phyloP scores from a whole-genome alignment of 2,329 filamentous ascomycete genomes.

The Endocalyx cinctus region DNA sequence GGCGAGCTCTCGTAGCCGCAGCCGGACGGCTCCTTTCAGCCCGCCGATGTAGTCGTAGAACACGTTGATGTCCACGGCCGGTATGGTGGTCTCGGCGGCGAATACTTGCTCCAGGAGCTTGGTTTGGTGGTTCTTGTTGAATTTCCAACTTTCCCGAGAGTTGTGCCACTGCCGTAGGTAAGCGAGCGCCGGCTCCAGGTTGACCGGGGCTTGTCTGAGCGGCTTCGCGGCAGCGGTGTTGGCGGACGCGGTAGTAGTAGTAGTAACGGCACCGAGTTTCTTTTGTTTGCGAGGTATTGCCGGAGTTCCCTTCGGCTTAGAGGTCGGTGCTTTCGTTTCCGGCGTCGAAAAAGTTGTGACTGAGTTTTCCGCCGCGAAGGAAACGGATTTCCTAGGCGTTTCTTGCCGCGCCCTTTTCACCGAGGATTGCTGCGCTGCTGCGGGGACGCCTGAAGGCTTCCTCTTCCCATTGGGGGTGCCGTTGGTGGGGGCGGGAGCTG shows the following conservation, averaged over 20 bases:
- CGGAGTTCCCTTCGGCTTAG: conserved; percentile 33
- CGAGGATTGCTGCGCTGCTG: conserved; percentile 25
- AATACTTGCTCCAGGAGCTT: conserved; percentile 80
- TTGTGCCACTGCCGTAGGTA: conserved; percentile 76
- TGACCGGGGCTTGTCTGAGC: conserved; percentile 32
- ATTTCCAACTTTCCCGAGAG: conserved; percentile 76
- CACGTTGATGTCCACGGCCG: conserved; percentile 61
- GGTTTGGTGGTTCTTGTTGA: conserved; percentile 90
- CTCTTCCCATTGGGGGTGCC: conserved; percentile 23
- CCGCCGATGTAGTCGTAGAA: conserved; percentile 76
- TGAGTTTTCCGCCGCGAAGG: conserved; percentile 28
- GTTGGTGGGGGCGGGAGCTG: conserved; percentile 17
- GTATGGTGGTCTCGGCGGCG: conserved; percentile 64
- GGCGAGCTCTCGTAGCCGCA: conserved; percentile 63
- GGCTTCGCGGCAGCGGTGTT: conserved; percentile 23
- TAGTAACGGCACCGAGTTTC: too few relatives aligned
- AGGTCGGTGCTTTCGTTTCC: conserved; percentile 26
- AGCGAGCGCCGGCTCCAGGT: conserved; percentile 61
- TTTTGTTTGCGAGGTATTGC: too few relatives aligned
- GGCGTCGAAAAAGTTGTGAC: conserved; percentile 15
- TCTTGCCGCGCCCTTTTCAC: conserved; percentile 27
- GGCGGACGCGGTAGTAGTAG: too few relatives aligned
- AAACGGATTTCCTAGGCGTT: conserved; percentile 38
- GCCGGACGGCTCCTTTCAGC: conserved; percentile 69
- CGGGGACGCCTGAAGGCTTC: conserved; percentile 25